Conservation (phyloP, 441 rosid species). For the Brassica hybrid region DNA sequence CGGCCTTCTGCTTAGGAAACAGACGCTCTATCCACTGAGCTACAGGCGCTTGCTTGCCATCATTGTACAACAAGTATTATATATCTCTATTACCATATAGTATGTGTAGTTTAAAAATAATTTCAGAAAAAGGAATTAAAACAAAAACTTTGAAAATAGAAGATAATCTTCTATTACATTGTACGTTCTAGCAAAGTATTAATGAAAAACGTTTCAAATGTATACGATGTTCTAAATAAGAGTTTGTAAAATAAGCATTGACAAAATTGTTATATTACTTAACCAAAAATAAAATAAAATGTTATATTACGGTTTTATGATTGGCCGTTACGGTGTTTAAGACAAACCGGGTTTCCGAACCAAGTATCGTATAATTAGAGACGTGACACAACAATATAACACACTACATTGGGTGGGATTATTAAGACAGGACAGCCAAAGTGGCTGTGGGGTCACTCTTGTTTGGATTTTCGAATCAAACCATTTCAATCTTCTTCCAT, state of each 20-base stretch:
- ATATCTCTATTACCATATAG: no score
- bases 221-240: neutral
- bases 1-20: conserved; percentile 53
- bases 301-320: neutral
- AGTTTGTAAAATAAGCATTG: no score
- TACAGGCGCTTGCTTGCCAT: conserved; percentile 57
- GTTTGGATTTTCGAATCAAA: conserved; percentile 10
- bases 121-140: no score
- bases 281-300: no score
- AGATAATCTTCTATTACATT: no score
- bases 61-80: no score
- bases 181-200: no score
- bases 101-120: no score
- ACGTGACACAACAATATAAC: conserved; percentile 29
- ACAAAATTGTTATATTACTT: no score
- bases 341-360: conserved; percentile 16
- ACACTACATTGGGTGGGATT: neutral
- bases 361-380: conserved; percentile 1
- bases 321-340: neutral
- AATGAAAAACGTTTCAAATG: no score
- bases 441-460: conserved; percentile 8
- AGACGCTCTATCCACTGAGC: conserved; percentile 97
- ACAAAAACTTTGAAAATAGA: no score
- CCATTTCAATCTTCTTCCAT: conserved; percentile 22
- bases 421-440: neutral